Conservation (phyloP, 2,329 filamentous ascomycete species). For the Aspergillus hiratsukae region DNA sequence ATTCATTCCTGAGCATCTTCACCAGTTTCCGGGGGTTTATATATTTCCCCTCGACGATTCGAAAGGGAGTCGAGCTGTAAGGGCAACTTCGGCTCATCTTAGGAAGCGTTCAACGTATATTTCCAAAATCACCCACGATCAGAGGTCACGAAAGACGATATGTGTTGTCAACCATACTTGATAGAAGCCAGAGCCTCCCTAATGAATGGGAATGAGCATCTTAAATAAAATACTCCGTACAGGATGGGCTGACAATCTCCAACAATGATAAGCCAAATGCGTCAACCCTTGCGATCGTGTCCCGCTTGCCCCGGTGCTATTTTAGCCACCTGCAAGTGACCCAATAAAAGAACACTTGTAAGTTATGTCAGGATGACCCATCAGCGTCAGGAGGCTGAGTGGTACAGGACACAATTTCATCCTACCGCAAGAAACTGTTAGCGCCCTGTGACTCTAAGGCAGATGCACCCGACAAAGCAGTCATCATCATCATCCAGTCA, state of each 20-base stretch:
- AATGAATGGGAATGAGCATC: too few species aligned
- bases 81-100: background rate
- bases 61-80: background rate
- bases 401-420: background rate
- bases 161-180: too few species aligned
- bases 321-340: too few species aligned
- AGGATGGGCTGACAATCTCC: too few species aligned
- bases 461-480: background rate
- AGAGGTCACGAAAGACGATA: background rate
- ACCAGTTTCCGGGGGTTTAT: conserved; percentile 4
- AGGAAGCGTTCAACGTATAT: background rate
- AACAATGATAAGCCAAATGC: too few species aligned
- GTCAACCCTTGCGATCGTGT: too few species aligned
- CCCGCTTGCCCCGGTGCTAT: too few species aligned
- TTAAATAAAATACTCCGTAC: too few species aligned
- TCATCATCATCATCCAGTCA: background rate
- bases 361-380: background rate
- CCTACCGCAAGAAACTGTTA: background rate
- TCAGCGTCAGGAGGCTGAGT: background rate
- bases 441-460: background rate
- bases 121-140: too few species aligned
- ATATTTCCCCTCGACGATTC: conserved; percentile 5
- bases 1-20: conserved; percentile 2
- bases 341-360: too few species aligned
- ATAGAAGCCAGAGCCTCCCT: too few species aligned